A percentile compares a stretch with the other conserved stretches of the same genome.
Conservation (phyloP, 352 stramenopile species). For the Phytophthora tubulina region DNA sequence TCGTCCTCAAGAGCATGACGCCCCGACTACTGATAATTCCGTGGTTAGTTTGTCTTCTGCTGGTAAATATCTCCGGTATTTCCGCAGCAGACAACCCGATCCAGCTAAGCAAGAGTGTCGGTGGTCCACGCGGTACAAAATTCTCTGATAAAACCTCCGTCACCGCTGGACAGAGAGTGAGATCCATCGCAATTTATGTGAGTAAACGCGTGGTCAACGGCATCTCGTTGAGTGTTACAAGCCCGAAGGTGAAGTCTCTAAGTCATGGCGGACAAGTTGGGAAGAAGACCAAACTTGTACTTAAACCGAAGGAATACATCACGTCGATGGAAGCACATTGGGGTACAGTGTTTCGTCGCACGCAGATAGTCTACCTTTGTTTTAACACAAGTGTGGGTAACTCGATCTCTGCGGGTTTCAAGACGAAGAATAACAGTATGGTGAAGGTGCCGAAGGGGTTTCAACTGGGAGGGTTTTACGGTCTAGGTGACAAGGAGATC, state of each 20-base stretch:
- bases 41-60: too few species aligned
- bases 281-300: background rate
- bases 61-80: too few species aligned
- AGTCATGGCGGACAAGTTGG: background rate
- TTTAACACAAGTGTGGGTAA: conserved; percentile 33
- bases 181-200: background rate
- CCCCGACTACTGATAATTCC: too few species aligned
- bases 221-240: background rate
- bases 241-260: background rate
- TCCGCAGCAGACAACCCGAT: background rate
- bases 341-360: conserved; percentile 3
- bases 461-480: conserved; percentile 37
- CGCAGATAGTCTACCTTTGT: conserved; percentile 29
- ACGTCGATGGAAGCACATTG: conserved; percentile 36
- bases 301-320: conserved; percentile 1
- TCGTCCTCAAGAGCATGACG: too few species aligned
- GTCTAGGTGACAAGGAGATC: conserved; percentile 28
- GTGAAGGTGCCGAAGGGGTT: conserved; percentile 34
- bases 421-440: conserved; percentile 25
- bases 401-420: conserved; percentile 10
- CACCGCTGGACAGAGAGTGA: background rate
- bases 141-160: conserved; percentile 6
- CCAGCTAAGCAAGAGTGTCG: conserved; percentile 1
- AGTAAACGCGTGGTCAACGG: background rate
- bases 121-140: background rate